Percentiles rank a stretch among this genome's conserved stretches.
phyloP scores from a whole-genome alignment of 768 basidiomycete genomes.

The Mycena capillaripes region DNA sequence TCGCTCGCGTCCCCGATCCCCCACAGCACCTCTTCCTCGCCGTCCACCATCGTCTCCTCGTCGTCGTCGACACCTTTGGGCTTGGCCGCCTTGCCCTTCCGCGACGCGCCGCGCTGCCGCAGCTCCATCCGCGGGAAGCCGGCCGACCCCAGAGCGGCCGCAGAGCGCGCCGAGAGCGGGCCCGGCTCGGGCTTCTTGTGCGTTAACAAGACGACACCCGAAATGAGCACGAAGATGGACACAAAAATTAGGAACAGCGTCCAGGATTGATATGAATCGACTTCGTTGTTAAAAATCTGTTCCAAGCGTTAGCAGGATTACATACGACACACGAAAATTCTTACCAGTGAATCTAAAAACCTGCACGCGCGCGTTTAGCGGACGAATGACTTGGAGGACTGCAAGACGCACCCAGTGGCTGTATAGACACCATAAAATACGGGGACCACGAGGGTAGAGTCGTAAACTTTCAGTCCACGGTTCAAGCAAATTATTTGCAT shows the following conservation, averaged over 20 bases:
- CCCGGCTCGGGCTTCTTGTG: slow-evolving; percentile 87
- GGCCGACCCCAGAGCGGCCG: slow-evolving; percentile 41
- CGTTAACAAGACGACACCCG: slow-evolving; percentile 93
- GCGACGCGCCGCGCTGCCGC: slow-evolving; percentile 29
- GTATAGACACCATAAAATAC: slow-evolving; percentile 96
- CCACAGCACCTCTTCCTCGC: slow-evolving; percentile 70
- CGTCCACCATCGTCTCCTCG: slow-evolving; percentile 57
- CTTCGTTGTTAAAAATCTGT: slow-evolving; percentile 86
- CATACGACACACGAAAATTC: background rate
- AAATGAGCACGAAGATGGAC: slow-evolving; percentile 89
- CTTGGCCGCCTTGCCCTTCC: slow-evolving; percentile 37
- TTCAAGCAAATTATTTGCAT: slow-evolving; percentile 94
- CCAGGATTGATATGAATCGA: slow-evolving; percentile 90
- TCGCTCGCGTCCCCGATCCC: slow-evolving; percentile 81
- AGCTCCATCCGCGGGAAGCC: slow-evolving; percentile 45
- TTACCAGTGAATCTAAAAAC: slow-evolving; percentile 60
- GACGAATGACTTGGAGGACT: background rate
- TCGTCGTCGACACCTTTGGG: slow-evolving; percentile 48
- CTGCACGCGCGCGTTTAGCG: slow-evolving; percentile 39
- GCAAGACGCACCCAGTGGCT: slow-evolving; percentile 72
- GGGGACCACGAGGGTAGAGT: slow-evolving; percentile 92
- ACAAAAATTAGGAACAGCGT: slow-evolving; percentile 89
- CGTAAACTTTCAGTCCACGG: slow-evolving; percentile 90
- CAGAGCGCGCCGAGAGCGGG: slow-evolving; percentile 48
- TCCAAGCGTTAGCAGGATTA: background rate